Percentiles rank a stretch among this genome's conserved stretches.
These are phyloP conservation scores for Geotrichum aggregatum DNA, from an alignment of 1,139 yeast species.

Conservation along the genomic window DNA sequence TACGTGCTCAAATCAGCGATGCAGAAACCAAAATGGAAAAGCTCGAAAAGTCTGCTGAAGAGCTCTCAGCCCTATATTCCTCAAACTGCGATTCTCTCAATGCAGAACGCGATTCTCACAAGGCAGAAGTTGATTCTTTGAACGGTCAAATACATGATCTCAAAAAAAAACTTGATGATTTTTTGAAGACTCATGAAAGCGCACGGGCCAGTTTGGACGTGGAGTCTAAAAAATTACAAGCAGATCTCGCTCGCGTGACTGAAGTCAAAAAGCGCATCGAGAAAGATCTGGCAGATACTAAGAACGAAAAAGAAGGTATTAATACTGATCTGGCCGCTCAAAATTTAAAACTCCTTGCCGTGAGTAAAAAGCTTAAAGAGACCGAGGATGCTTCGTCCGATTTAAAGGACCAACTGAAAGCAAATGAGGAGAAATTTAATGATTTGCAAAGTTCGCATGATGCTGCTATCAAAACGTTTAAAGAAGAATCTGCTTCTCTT, in stretches of 20 bases:
- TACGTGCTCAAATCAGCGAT: constrained; percentile 11
- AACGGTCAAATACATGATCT: neutral
- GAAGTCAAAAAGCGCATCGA: neutral
- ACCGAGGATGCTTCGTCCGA: constrained; percentile 2
- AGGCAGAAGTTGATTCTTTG: neutral
- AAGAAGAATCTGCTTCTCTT: neutral
- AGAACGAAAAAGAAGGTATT: neutral
- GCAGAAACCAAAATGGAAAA: constrained; percentile 15
- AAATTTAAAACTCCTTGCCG: neutral
- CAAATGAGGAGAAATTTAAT: constrained; percentile 12
- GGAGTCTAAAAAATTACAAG: neutral
- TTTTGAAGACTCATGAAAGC: neutral
- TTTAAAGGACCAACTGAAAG: neutral
- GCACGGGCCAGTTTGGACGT: neutral
- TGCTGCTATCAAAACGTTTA: too few relatives aligned
- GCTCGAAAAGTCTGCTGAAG: constrained; percentile 11
- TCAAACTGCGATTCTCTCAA: neutral
- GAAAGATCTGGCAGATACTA: constrained; percentile 3
- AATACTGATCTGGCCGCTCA: neutral
- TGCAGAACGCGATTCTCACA: neutral
- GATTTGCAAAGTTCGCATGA: too few relatives aligned
- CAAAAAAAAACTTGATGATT: neutral
- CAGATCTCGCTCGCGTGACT: neutral
- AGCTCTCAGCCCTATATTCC: constrained; percentile 9
- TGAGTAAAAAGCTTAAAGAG: constrained; percentile 9